phyloP scores from a whole-genome alignment of 768 basidiomycete genomes.

The Epithele typhae region DNA sequence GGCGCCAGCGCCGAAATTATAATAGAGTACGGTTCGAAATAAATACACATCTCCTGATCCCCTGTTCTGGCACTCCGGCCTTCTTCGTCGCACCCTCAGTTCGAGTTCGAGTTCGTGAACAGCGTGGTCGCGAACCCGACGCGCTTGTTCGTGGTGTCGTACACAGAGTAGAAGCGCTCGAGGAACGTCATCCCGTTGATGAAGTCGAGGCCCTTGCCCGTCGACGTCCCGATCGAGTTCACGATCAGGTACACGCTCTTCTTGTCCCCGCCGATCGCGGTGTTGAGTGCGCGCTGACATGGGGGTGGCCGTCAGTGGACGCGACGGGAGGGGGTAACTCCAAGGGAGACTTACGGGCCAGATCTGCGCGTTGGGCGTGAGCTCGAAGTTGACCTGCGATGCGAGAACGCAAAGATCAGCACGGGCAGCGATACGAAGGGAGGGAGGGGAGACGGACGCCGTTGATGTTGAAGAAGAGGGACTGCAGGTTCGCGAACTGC shows the following conservation, averaged over 20 bases:
- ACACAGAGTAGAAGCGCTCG: constrained; percentile 64
- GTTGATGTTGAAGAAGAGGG: constrained; percentile 29
- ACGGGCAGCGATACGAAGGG: no score
- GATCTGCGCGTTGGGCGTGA: constrained; percentile 30
- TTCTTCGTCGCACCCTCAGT: constrained; percentile 27
- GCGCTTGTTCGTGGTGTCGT: constrained; percentile 51
- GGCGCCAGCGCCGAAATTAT: no score
- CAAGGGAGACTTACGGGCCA: constrained; percentile 22
- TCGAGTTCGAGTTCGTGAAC: constrained; percentile 43
- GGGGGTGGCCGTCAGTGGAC: no score
- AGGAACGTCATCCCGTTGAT: constrained; percentile 52
- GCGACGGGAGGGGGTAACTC: neutral
- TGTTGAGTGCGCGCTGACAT: constrained; percentile 34
- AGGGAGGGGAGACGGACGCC: constrained; percentile 18
- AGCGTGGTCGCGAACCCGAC: constrained; percentile 52
- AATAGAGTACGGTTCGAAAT: no score
- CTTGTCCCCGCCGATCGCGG: constrained; percentile 35
- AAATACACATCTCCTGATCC: no score
- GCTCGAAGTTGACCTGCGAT: constrained; percentile 19
- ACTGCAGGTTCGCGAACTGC: constrained; percentile 27
- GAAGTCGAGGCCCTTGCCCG: constrained; percentile 49
- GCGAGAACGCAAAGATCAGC: no score
- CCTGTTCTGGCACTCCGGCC: no score
- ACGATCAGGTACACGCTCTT: constrained; percentile 36
- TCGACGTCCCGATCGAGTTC: constrained; percentile 32